Evolutionary conservation across 1,284 basidiomycete species (phyloP).

Genomic region (Trametes sp.): DNA sequence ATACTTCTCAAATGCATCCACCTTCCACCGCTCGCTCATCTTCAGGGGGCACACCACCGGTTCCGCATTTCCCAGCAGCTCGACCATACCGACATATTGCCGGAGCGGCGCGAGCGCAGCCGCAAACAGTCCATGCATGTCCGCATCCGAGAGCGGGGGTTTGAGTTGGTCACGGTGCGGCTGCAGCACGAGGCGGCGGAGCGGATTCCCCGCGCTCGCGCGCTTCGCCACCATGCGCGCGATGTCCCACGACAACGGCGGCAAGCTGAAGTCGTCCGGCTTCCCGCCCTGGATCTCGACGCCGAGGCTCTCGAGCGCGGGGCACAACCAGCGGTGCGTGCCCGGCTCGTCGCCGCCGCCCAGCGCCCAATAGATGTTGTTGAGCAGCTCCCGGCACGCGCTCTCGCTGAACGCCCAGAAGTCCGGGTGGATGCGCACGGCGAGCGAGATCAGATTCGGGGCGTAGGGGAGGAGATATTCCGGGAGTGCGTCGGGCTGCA

Average conservation of each 20-base stretch:
- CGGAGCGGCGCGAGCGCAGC: background rate
- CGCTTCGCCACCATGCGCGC: background rate
- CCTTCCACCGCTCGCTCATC: background rate
- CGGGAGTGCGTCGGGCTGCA: background rate
- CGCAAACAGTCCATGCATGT: background rate
- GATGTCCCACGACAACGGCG: too few species aligned
- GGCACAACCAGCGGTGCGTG: background rate
- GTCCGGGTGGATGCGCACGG: background rate
- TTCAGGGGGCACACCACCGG: background rate
- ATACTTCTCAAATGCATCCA: background rate
- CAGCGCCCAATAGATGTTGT: background rate
- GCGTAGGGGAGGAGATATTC: background rate
- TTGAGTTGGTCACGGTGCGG: background rate
- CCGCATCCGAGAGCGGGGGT: background rate
- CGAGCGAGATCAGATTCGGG: background rate
- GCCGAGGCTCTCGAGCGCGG: background rate
- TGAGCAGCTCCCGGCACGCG: background rate
- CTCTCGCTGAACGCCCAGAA: background rate
- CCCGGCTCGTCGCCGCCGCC: too few species aligned
- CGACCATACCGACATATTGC: background rate
- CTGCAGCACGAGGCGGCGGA: background rate
- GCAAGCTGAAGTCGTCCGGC: background rate
- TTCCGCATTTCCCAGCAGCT: background rate
- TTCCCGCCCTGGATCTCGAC: background rate
- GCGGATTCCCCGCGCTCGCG: too few species aligned